Evolutionary conservation across 1,284 basidiomycete genomes (phyloP), one percentile per base, ranked within the genome.

Genomic region (Lignosus rhinocerotis): DNA sequence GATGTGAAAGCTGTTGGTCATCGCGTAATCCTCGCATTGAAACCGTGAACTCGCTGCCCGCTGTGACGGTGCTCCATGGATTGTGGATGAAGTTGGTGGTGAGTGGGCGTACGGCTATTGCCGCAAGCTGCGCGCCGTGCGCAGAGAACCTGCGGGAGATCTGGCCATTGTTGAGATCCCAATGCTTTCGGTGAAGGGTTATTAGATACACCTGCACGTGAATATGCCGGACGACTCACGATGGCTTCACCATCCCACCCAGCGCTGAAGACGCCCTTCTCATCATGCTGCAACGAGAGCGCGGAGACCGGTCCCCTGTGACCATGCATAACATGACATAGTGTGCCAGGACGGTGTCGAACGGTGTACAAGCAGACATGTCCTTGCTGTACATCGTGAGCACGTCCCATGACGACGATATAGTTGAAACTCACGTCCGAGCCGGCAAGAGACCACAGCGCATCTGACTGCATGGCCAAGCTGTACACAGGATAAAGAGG

Each of bases 101-200:
- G 72, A 55, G 70, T 3, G 96, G 95, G 53, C 93, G 83, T 32
- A 97, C 82, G 17, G 89, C 85, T 43, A 98, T 76, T 12, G 88
- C 85, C 3, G 93, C 88, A 11, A 99, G 83, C 71, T 98, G 96
- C 2, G 94, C 87, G 30, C 90, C 88, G 69, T 97, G 94, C 0
- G 90, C 85, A 0, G 84, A 86, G 69, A 93, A 98, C 41, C 82
- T 85, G 45, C 95, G 85, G 6, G 90, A 82, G 34, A 80, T 78
- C 65, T 93, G 84, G 1, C 97, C 97, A 0, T 91, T 96, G 69
- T 99, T 93, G 49, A 99, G 81, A 75, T 99, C 96, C 96, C 97
- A 99, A 85, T 97, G 92, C 93, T 98, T 70, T 19, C 25, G 25
- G 30, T 11, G 11, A 30, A 6, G 21, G 21, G 25, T 9, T 11